These are phyloP conservation scores for Spathaspora passalidarum DNA, from an alignment of 805 yeast genomes.

Conservation along the genomic window DNA sequence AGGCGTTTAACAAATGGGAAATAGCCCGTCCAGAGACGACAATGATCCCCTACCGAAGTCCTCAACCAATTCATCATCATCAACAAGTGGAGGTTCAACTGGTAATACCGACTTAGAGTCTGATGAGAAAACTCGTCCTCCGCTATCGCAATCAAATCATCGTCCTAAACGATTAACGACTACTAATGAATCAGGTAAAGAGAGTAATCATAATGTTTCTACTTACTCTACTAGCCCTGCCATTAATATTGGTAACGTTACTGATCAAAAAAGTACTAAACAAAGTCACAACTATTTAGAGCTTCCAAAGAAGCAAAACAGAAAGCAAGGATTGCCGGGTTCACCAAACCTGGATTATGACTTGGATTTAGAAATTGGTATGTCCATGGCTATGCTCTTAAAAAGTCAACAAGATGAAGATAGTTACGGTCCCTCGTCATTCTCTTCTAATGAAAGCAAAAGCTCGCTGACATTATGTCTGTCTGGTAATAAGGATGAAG, in stretches of 20 bases:
- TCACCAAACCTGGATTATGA: slow-evolving; percentile 12
- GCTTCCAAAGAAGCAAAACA: background rate
- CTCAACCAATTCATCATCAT: slow-evolving; percentile 22
- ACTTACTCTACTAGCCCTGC: slow-evolving; percentile 5
- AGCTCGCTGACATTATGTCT: slow-evolving; percentile 14
- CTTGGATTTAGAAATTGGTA: slow-evolving; percentile 42
- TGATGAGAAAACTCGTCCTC: slow-evolving; percentile 40
- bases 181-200: background rate
- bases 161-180: slow-evolving; percentile 2
- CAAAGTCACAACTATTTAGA: background rate
- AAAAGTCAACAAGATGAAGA: slow-evolving; percentile 13
- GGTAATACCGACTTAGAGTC: slow-evolving; percentile 35
- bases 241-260: slow-evolving; percentile 7
- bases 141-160: slow-evolving; percentile 33
- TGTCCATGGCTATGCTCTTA: slow-evolving; percentile 43
- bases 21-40: slow-evolving; percentile 58
- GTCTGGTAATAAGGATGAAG: slow-evolving; percentile 23
- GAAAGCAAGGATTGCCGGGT: background rate
- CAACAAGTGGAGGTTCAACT: slow-evolving; percentile 18
- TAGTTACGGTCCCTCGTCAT: slow-evolving; percentile 1
- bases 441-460: background rate
- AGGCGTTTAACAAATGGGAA: slow-evolving; percentile 46
- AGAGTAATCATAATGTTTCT: slow-evolving; percentile 4
- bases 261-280: background rate
- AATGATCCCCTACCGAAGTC: slow-evolving; percentile 45